phyloP scores from a whole-genome alignment of 805 yeast genomes.

The Torulaspora franciscae region DNA sequence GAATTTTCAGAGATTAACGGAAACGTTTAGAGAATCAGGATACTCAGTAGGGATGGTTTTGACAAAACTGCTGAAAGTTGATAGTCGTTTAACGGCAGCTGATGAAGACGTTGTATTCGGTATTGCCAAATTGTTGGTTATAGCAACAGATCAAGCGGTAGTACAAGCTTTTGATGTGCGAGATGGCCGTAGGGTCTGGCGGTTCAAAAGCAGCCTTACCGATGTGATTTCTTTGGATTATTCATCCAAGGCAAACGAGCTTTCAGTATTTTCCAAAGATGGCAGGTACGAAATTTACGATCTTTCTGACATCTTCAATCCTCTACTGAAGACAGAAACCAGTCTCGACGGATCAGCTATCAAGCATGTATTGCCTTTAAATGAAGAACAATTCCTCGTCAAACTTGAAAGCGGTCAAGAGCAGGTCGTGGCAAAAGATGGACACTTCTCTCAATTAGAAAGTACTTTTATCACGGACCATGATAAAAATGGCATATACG shows the following conservation, averaged over 20 bases:
- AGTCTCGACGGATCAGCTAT: neutral
- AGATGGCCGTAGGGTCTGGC: conserved; percentile 42
- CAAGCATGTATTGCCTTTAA: conserved; percentile 4
- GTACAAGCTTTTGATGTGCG: conserved; percentile 43
- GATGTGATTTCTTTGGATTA: conserved; percentile 26
- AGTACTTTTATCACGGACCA: conserved; percentile 24
- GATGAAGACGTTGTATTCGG: conserved; percentile 41
- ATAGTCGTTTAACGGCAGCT: conserved; percentile 17
- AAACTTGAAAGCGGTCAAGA: conserved; percentile 15
- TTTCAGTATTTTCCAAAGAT: conserved; percentile 26
- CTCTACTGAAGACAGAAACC: conserved; percentile 1
- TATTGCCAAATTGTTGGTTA: conserved; percentile 40
- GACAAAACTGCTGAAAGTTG: conserved; percentile 16
- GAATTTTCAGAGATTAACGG: conserved; percentile 21
- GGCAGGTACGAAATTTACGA: conserved; percentile 29
- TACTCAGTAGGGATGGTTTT: conserved; percentile 24
- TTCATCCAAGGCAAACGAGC: conserved; percentile 15
- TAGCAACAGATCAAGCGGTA: conserved; percentile 39
- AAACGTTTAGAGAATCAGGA: conserved; percentile 15
- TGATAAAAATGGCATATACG: conserved; percentile 20
- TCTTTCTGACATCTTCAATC: conserved; percentile 8
- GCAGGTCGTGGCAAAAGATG: conserved; percentile 10
- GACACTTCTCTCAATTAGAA: conserved; percentile 5
- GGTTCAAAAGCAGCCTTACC: conserved; percentile 20
- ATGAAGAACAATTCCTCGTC: conserved; percentile 15